Percentiles rank a stretch among this genome's conserved stretches.
phyloP scores from a whole-genome alignment of 352 stramenopile genomes.

The Phytophthora fragariaefolia region DNA sequence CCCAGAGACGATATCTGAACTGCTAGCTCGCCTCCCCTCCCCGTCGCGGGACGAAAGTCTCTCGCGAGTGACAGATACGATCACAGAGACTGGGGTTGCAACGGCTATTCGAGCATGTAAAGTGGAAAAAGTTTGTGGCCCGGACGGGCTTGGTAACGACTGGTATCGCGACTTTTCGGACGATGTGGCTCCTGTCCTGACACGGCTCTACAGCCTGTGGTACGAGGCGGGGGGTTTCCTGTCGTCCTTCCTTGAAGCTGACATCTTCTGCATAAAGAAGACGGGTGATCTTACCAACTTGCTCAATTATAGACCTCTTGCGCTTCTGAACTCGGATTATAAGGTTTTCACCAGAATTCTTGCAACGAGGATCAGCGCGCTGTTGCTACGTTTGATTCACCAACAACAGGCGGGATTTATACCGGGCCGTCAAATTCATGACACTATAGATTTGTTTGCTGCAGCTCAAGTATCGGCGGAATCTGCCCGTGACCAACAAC shows the following conservation, averaged over 20 bases:
- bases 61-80: background rate
- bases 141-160: background rate
- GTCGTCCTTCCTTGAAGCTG: background rate
- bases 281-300: background rate
- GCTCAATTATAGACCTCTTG: conserved; percentile 10
- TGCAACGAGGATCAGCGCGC: background rate
- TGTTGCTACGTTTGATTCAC: background rate
- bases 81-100: background rate
- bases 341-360: conserved; percentile 17
- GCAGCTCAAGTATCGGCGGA: background rate
- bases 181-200: background rate
- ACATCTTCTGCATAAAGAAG: conserved; percentile 18
- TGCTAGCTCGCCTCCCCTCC: too few relatives aligned
- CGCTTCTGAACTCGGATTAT: conserved; percentile 14
- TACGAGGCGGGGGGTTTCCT: background rate
- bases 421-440: background rate
- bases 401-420: background rate
- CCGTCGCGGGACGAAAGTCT: too few relatives aligned
- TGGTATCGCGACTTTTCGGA: background rate
- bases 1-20: too few relatives aligned
- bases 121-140: background rate
- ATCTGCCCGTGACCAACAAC: background rate
- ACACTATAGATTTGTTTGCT: background rate
- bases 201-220: background rate
- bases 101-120: background rate